These are phyloP conservation scores for Amorphotheca resinae DNA, from an alignment of 495 filamentous ascomycete species.

Conservation along the genomic window DNA sequence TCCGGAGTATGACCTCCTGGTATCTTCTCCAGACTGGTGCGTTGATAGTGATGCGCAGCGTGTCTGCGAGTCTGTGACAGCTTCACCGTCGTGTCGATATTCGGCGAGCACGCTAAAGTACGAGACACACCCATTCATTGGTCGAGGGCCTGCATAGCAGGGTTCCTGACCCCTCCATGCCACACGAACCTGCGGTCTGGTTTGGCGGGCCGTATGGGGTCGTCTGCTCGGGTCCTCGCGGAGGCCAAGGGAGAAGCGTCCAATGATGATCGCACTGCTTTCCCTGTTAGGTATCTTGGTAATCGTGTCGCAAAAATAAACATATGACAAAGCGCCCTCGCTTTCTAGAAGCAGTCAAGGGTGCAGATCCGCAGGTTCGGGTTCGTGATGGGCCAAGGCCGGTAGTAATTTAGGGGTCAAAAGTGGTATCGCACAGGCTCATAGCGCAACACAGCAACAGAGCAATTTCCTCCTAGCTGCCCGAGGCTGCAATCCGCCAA, in stretches of 20 bases:
- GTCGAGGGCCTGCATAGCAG: neutral
- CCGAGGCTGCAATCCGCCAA: neutral
- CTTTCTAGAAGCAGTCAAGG: neutral
- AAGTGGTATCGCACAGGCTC: neutral
- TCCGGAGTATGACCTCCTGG: neutral
- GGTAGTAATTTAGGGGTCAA: neutral
- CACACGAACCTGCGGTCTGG: neutral
- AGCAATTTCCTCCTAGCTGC: neutral
- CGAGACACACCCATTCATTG: neutral
- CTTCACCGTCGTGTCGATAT: neutral
- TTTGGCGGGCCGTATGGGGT: neutral
- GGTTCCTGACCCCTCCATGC: neutral
- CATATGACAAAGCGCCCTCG: conserved; percentile 20
- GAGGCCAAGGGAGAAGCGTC: neutral
- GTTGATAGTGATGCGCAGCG: neutral
- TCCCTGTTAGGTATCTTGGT: conserved; percentile 7
- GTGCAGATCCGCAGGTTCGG: neutral
- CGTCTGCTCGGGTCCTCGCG: neutral
- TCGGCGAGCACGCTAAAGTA: neutral
- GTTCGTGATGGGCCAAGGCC: too few relatives aligned
- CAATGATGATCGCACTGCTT: conserved; percentile 1
- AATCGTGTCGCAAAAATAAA: conserved; percentile 20
- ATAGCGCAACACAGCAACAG: neutral
- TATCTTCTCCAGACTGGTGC: neutral
- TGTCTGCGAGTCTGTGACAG: neutral